Conservation (phyloP, 2,329 filamentous ascomycete genomes). For the Aureobasidium sp. region DNA sequence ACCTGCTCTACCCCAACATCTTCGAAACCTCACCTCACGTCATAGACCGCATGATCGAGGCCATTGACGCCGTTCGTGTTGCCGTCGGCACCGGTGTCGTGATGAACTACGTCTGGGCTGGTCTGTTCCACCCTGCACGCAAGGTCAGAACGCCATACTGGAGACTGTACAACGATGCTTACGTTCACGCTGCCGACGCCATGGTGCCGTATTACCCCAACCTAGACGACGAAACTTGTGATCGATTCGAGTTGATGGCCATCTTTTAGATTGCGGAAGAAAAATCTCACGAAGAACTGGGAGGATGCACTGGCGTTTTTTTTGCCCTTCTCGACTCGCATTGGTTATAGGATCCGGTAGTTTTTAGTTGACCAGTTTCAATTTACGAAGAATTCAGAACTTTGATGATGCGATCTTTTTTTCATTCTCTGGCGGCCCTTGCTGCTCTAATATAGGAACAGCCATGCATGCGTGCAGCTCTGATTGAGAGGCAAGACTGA, state of each 20-base stretch:
- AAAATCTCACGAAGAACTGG: background rate
- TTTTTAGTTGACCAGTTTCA: background rate
- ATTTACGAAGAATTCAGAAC: background rate
- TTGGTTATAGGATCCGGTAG: background rate
- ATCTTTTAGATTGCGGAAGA: slow-evolving; percentile 15
- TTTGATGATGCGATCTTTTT: background rate
- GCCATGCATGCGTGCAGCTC: no score
- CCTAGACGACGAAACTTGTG: slow-evolving; percentile 70
- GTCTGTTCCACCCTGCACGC: slow-evolving; percentile 90
- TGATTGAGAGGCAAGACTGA: no score
- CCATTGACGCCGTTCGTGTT: slow-evolving; percentile 91
- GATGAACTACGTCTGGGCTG: slow-evolving; percentile 98
- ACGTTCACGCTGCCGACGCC: slow-evolving; percentile 85
- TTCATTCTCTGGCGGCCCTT: background rate
- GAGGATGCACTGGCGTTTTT: background rate
- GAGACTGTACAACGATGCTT: slow-evolving; percentile 94
- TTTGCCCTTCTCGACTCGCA: background rate
- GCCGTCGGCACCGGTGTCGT: slow-evolving; percentile 86
- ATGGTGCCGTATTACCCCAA: slow-evolving; percentile 96
- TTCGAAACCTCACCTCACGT: slow-evolving; percentile 98
- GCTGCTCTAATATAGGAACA: no score
- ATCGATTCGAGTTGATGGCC: slow-evolving; percentile 62
- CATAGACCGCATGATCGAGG: slow-evolving; percentile 95
- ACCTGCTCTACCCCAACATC: slow-evolving; percentile 90
- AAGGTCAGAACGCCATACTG: slow-evolving; percentile 95